Evolutionary conservation across 495 filamentous ascomycete species (phyloP).

Genomic region (Penicillium roqueforti): DNA sequence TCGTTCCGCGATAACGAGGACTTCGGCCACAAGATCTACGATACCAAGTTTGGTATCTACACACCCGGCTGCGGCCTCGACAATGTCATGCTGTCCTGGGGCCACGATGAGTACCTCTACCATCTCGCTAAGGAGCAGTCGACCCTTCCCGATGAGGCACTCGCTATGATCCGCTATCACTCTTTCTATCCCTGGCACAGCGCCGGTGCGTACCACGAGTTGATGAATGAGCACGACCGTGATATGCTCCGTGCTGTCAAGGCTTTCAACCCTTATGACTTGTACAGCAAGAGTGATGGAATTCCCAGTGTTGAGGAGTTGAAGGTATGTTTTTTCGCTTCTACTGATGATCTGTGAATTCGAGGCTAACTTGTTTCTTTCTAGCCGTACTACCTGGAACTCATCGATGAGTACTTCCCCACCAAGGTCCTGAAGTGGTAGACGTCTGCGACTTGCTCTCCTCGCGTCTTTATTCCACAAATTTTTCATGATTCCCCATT

Average conservation of each 20-base stretch:
- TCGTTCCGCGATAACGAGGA: slow-evolving; percentile 73
- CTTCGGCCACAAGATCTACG: slow-evolving; percentile 58
- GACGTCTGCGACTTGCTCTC: slow-evolving; percentile 3
- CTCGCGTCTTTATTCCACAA: neutral
- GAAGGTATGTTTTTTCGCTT: slow-evolving; percentile 19
- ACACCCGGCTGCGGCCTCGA: slow-evolving; percentile 69
- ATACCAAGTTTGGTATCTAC: slow-evolving; percentile 74
- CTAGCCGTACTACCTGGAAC: slow-evolving; percentile 72
- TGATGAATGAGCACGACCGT: slow-evolving; percentile 79
- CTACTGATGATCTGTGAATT: neutral
- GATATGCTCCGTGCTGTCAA: slow-evolving; percentile 73
- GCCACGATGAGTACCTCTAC: slow-evolving; percentile 90
- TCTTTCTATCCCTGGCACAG: slow-evolving; percentile 89
- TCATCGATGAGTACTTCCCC: slow-evolving; percentile 84
- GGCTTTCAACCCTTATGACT: slow-evolving; percentile 86
- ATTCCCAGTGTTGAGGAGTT: slow-evolving; percentile 65
- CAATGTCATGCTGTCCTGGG: slow-evolving; percentile 85
- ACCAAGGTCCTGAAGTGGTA: slow-evolving; percentile 75
- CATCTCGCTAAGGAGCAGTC: slow-evolving; percentile 76
- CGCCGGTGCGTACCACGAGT: slow-evolving; percentile 67
- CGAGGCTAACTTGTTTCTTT: neutral
- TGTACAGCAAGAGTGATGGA: slow-evolving; percentile 89
- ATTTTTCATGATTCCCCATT: slow-evolving; percentile 17
- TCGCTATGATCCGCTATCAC: slow-evolving; percentile 89
- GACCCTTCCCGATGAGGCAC: slow-evolving; percentile 68